phyloP scores from a whole-genome alignment of 768 basidiomycete genomes.

The Hygrocybe coccinea region DNA sequence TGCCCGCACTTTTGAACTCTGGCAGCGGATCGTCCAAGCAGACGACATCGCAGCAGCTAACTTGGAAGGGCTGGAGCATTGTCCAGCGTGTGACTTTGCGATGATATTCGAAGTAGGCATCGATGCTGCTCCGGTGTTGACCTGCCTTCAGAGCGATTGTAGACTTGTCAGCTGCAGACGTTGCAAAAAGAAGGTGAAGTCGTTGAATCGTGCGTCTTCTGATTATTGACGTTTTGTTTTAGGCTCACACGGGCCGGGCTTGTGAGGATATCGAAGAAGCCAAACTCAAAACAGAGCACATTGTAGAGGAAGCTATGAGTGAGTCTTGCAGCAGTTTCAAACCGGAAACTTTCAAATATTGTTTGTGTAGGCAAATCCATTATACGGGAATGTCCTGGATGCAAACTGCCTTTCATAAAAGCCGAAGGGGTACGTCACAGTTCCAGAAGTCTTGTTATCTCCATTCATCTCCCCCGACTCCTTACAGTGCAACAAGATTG shows the following conservation, averaged over 20 bases:
- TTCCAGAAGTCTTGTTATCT: background rate
- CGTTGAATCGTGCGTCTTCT: too few relatives aligned
- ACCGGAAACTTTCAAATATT: too few relatives aligned
- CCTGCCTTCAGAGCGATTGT: background rate
- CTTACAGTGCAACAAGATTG: slow-evolving; percentile 1
- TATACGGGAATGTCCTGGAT: slow-evolving; percentile 1
- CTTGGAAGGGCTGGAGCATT: slow-evolving; percentile 1
- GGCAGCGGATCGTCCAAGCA: slow-evolving; percentile 1
- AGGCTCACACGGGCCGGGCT: background rate
- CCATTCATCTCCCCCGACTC: background rate
- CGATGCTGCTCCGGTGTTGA: background rate
- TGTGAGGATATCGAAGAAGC: slow-evolving; percentile 4
- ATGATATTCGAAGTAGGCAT: slow-evolving; percentile 1
- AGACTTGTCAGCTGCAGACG: background rate
- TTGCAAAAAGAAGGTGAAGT: background rate
- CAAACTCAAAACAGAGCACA: background rate
- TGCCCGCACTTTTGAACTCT: background rate
- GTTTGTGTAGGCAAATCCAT: background rate
- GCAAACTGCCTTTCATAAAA: background rate
- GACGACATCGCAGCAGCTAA: slow-evolving; percentile 4
- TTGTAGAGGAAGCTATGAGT: slow-evolving; percentile 4
- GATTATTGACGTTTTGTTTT: background rate
- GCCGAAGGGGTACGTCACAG: background rate
- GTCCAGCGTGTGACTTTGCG: background rate
- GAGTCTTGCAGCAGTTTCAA: background rate